Conservation (phyloP, 306 rosid genomes). For the Ammopiptanthus mongolicus region DNA sequence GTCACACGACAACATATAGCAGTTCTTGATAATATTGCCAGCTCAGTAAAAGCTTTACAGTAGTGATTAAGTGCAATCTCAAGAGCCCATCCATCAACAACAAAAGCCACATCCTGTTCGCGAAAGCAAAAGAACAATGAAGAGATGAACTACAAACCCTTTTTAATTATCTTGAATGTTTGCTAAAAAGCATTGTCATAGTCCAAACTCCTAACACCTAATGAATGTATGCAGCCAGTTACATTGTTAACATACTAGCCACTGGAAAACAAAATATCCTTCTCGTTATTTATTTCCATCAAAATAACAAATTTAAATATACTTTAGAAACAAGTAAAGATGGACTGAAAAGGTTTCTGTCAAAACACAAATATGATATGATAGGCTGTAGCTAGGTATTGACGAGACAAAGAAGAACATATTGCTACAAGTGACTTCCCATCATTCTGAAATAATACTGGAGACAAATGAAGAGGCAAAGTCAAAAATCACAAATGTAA, state of each 20-base stretch:
- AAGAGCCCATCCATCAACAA: conserved; percentile 98
- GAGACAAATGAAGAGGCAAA: neutral
- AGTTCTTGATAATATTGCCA: conserved; percentile 93
- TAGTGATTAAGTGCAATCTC: conserved; percentile 87
- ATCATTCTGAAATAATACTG: neutral
- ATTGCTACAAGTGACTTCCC: neutral
- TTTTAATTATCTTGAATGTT: conserved; percentile 1
- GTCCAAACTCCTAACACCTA: neutral
- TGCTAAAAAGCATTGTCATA: neutral
- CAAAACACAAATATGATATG: neutral
- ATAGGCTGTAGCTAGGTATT: neutral
- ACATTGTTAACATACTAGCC: neutral
- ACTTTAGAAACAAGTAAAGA: neutral
- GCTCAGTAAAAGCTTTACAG: conserved; percentile 83
- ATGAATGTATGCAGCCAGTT: neutral
- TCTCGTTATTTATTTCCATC: neutral
- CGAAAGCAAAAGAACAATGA: conserved; percentile 3
- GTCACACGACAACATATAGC: conserved; percentile 99
- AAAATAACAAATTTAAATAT: neutral
- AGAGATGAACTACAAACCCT: conserved; percentile 10
- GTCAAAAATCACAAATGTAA: neutral
- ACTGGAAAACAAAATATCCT: neutral
- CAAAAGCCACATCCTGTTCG: conserved; percentile 87
- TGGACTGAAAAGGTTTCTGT: neutral
- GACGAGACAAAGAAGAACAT: neutral